Evolutionary conservation across 116 monocot genomes (phyloP), one percentile per base, ranked within the genome.

Genomic region (Zostera marina): DNA sequence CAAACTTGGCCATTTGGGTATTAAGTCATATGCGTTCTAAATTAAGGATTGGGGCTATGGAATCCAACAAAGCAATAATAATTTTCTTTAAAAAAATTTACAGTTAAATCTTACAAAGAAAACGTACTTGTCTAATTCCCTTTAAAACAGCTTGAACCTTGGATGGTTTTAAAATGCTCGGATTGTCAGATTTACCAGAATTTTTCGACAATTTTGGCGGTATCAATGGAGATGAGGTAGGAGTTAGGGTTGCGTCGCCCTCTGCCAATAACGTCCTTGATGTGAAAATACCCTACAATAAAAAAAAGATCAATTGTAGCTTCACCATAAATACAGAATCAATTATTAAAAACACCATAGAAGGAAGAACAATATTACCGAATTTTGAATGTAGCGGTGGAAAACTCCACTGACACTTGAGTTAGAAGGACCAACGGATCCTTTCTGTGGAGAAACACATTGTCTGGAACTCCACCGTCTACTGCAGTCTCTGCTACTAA

Each of bases 111-210:
- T 15, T 51, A 53, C 5, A 0, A 47, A 22, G 15, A 21, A 32
- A 49, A 21, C 10, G 2, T 52, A 71, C 71, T 64, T 71, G 71
- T 63, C 71, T 64, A 25, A 71, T 71, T 16, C 64, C 64, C 44
- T 71, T 71, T 43, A 64, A 59, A 58, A 71, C 41, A 21, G 71
- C 71, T 44, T 71, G 71, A 10, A 71, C 71, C 48, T 56, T 71
- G 10, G 48, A 51, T 26, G 64, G 64, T 59, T 71, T 71, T 20
- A 51, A 42, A 47, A 52, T 21, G 10, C 39, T 19, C 14, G 71
- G 12, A 8, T 9, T 42, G 17, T 52, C 64, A 41, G 56, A 26
- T 59, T 57, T 52, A 11, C 52, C 64, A 58, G 14, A 16, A 52
- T 15, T 52, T 58, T 58, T 39, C 25, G 26, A 41, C 58, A 59